Conservation (phyloP, 2,329 filamentous ascomycete species). For the Rugonectria rugulosa region DNA sequence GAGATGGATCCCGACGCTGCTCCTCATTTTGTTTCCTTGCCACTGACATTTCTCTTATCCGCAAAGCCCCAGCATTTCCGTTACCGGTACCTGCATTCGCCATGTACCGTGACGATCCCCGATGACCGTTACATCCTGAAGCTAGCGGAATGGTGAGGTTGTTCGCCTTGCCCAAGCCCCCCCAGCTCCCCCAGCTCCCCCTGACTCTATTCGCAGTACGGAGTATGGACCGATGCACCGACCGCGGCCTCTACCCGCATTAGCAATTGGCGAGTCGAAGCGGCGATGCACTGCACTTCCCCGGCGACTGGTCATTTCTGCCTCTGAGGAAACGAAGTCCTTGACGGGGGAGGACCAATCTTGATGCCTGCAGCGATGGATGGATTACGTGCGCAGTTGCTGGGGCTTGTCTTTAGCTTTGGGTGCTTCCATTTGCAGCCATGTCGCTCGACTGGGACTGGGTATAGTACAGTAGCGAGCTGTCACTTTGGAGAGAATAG, state of each 20-base stretch:
- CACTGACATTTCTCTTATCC: neutral
- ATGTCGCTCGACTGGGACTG: neutral
- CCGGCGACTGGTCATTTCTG: constrained; percentile 8
- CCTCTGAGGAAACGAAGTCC: too few relatives aligned
- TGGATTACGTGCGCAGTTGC: neutral
- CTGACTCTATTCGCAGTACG: too few relatives aligned
- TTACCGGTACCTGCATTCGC: constrained; percentile 22
- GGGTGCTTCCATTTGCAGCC: neutral
- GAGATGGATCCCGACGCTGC: neutral
- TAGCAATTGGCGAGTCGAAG: constrained; percentile 11
- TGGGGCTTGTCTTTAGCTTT: neutral
- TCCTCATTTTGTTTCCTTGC: neutral
- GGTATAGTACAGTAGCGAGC: too few relatives aligned
- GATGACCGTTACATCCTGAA: constrained; percentile 19
- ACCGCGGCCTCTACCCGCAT: constrained; percentile 18
- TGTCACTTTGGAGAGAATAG: too few relatives aligned
- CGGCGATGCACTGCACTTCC: constrained; percentile 12
- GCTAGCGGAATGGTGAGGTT: constrained; percentile 12
- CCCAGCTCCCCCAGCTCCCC: too few relatives aligned
- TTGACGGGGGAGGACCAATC: too few relatives aligned
- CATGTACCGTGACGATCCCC: constrained; percentile 23
- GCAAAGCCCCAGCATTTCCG: constrained; percentile 3
- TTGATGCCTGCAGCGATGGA: too few relatives aligned
- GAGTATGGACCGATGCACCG: constrained; percentile 13
- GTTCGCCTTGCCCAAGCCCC: constrained; percentile 8